These are phyloP conservation scores for Hanseniaspora uvarum DNA, from an alignment of 1,139 yeast genomes.

Conservation along the genomic window DNA sequence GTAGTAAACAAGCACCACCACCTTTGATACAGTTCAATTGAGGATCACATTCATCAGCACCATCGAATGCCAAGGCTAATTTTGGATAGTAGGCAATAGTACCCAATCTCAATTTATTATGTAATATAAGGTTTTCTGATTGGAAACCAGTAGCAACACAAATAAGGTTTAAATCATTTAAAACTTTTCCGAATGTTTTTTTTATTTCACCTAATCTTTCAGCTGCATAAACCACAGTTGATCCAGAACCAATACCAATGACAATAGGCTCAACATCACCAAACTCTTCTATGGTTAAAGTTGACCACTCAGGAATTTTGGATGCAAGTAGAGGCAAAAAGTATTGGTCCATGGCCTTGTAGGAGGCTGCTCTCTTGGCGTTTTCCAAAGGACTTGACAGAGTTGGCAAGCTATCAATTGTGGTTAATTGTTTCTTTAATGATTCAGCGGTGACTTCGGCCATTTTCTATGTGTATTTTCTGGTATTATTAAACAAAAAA, in stretches of 20 bases:
- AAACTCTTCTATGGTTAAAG: constrained; percentile 53
- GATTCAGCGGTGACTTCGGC: constrained; percentile 3
- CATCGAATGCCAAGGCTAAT: constrained; percentile 90
- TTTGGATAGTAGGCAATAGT: constrained; percentile 70
- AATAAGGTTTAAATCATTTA: constrained; percentile 39
- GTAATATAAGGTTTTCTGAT: constrained; percentile 72
- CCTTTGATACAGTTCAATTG: constrained; percentile 84
- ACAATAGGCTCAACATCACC: constrained; percentile 35
- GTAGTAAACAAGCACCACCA: constrained; percentile 96
- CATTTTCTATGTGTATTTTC: background rate
- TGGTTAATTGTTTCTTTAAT: background rate
- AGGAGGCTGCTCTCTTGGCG: constrained; percentile 74
- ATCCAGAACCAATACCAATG: constrained; percentile 92
- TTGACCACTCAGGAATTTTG: constrained; percentile 25
- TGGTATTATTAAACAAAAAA: background rate
- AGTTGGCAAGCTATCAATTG: background rate
- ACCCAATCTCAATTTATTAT: constrained; percentile 70
- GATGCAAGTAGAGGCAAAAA: constrained; percentile 15
- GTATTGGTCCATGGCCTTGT: constrained; percentile 66
- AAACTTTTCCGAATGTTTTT: constrained; percentile 27
- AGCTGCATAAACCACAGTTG: constrained; percentile 92
- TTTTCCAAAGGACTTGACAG: constrained; percentile 33
- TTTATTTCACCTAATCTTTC: constrained; percentile 69
- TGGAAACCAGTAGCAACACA: constrained; percentile 98
- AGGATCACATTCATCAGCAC: constrained; percentile 92